Evolutionary conservation across 2,329 filamentous ascomycete genomes (phyloP), one percentile per base, ranked within the genome.

Genomic region (Colletotrichum kahawae): DNA sequence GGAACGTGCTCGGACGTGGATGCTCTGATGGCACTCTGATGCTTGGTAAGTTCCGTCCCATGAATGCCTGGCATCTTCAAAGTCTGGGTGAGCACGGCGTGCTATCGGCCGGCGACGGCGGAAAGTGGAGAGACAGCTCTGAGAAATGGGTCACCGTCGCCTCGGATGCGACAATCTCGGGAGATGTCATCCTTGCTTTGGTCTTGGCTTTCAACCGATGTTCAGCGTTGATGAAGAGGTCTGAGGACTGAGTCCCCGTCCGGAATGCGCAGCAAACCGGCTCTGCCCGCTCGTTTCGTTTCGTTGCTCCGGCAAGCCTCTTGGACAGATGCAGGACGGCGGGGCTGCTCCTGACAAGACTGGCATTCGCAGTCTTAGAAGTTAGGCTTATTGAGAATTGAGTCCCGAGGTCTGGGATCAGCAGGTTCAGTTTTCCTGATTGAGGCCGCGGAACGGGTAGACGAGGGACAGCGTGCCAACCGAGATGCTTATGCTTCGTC

Each of bases 231-330:
- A 60, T 72, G 57, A 62, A 74, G 71, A 74, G 68, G 72, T 67
- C 68, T 63, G 54, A 71, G 72, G 34, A 60, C 68, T 31, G 62
- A 60, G 68, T 51, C 62, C 54, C 68, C 51, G 62, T 57, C 31
- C 43, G 68, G 38, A 75, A 75, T 63, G 68, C 59, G 68, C 68
- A 54, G 48, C 51, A 70, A 66, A 63, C 38, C 68, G 62, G 56
- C 62, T 13, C 24, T 63, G 71, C n/a, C 62, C 68, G 71, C 68
- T 71, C 71, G 71, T 74, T 74, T 74, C 71, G 71, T 74, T 74
- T 74, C 71, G 51, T 71, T 43, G 56, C 62, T 71, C 68, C 68
- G 62, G 31, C 62, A 62, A 60, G 63, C n/a, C 60, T 48, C 24
- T 21, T 62, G 38, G 51, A 60, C 27, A 63, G 62, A 51, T 71